Conservation (phyloP, 106 monocot genomes). For the Dendrobium chrysotoxum region DNA sequence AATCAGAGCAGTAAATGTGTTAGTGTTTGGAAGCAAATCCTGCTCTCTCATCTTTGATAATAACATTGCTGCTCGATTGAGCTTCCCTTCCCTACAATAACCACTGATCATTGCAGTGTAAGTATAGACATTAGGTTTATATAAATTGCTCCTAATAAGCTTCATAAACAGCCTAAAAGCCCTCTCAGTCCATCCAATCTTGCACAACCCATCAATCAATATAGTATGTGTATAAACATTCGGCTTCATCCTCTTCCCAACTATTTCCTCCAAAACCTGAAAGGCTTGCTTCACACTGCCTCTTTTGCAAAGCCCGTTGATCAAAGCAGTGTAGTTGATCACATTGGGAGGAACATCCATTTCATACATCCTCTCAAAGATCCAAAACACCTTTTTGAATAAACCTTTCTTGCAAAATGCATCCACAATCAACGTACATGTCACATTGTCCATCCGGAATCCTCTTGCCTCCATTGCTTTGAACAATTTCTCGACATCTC, state of each 20-base stretch:
- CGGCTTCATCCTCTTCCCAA: slow-evolving; percentile 61
- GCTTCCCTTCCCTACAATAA: slow-evolving; percentile 81
- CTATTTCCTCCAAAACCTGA: slow-evolving; percentile 85
- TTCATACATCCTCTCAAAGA: slow-evolving; percentile 63
- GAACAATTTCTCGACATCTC: slow-evolving; percentile 50
- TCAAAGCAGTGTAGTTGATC: slow-evolving; percentile 84
- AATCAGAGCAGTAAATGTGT: slow-evolving; percentile 76
- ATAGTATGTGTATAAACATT: slow-evolving; percentile 90
- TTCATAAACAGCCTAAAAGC: slow-evolving; percentile 93
- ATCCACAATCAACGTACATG: slow-evolving; percentile 57
- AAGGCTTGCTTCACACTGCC: slow-evolving; percentile 93
- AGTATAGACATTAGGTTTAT: slow-evolving; percentile 85
- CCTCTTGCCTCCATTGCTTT: slow-evolving; percentile 43
- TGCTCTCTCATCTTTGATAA: slow-evolving; percentile 77
- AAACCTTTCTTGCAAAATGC: slow-evolving; percentile 56
- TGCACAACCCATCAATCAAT: slow-evolving; percentile 83
- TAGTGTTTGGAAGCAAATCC: slow-evolving; percentile 58
- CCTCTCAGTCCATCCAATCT: slow-evolving; percentile 94
- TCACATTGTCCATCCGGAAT: slow-evolving; percentile 55
- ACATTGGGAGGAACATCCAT: slow-evolving; percentile 67
- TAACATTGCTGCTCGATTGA: slow-evolving; percentile 86
- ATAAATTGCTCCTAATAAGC: slow-evolving; percentile 69
- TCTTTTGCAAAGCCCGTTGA: slow-evolving; percentile 72
- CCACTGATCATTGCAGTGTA: slow-evolving; percentile 94
- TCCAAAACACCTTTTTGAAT: slow-evolving; percentile 25